Evolutionary conservation across 768 basidiomycete species (phyloP).

Genomic region (Phlegmacium glaucopus): DNA sequence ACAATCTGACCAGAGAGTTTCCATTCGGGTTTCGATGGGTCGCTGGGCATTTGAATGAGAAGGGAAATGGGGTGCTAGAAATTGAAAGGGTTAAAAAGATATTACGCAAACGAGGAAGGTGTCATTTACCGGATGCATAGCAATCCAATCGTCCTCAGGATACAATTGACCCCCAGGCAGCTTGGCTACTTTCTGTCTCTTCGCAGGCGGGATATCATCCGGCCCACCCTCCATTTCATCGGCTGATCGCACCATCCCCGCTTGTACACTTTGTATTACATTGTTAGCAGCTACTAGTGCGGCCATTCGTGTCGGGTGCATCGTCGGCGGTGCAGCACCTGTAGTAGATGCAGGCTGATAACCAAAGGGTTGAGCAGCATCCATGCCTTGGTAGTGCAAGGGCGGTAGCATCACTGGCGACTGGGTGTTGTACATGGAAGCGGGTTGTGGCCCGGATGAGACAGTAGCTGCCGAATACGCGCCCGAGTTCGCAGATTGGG

Average conservation of each 20-base stretch:
- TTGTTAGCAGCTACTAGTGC: conserved; percentile 54
- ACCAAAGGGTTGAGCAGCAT: conserved; percentile 75
- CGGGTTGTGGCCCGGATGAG: conserved; percentile 90
- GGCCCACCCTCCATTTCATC: conserved; percentile 74
- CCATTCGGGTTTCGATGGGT: conserved; percentile 87
- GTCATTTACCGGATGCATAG: conserved; percentile 73
- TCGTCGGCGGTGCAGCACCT: conserved; percentile 37
- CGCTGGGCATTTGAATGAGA: conserved; percentile 76
- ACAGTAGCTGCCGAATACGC: conserved; percentile 82
- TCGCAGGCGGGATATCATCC: conserved; percentile 76
- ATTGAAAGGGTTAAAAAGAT: conserved; percentile 3
- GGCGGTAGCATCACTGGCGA: conserved; percentile 81
- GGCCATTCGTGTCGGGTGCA: conserved; percentile 68
- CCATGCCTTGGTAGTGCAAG: conserved; percentile 80
- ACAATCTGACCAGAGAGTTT: conserved; percentile 82
- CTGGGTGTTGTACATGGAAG: conserved; percentile 57
- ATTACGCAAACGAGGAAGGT: conserved; percentile 2
- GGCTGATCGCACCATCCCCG: conserved; percentile 73
- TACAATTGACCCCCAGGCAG: conserved; percentile 81
- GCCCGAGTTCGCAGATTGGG: conserved; percentile 41
- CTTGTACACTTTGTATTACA: conserved; percentile 43
- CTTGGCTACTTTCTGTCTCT: conserved; percentile 84
- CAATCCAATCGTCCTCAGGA: conserved; percentile 87
- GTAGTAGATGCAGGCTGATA: conserved; percentile 45
- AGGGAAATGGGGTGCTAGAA: conserved; percentile 81